A percentile compares a stretch with the other conserved stretches of the same genome.
phyloP scores from a whole-genome alignment of 1,284 basidiomycete genomes.

The Boletellus sp. region DNA sequence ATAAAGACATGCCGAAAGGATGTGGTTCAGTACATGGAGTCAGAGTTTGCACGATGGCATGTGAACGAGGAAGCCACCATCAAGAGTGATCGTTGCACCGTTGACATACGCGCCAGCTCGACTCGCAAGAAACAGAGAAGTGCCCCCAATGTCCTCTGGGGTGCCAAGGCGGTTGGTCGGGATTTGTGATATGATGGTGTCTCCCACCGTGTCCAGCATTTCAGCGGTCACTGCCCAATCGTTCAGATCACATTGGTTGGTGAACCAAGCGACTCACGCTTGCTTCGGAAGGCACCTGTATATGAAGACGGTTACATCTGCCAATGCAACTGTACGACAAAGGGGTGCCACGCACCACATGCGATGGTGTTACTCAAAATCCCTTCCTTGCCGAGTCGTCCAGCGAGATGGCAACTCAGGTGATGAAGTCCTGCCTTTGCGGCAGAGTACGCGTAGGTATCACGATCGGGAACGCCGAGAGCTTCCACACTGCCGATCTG shows the following conservation, averaged over 20 bases:
- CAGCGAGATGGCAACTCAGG: slow-evolving; percentile 59
- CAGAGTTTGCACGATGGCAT: slow-evolving; percentile 29
- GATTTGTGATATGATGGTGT: slow-evolving; percentile 43
- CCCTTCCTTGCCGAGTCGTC: slow-evolving; percentile 55
- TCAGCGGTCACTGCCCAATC: slow-evolving; percentile 54
- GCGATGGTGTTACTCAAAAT: slow-evolving; percentile 71
- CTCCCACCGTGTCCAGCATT: slow-evolving; percentile 48
- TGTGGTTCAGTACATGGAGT: slow-evolving; percentile 1
- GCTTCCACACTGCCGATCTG: slow-evolving; percentile 69
- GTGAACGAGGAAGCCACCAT: slow-evolving; percentile 49
- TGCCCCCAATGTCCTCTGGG: slow-evolving; percentile 61
- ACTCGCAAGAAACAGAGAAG: slow-evolving; percentile 59
- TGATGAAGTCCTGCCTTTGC: slow-evolving; percentile 65
- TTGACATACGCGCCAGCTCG: slow-evolving; percentile 62
- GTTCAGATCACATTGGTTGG: neutral
- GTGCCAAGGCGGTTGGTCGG: slow-evolving; percentile 58
- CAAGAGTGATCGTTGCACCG: slow-evolving; percentile 58
- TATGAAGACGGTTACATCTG: neutral
- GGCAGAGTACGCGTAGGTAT: slow-evolving; percentile 69
- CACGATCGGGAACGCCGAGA: slow-evolving; percentile 47
- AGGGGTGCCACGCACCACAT: slow-evolving; percentile 43
- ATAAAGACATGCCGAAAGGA: neutral
- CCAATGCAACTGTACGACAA: neutral
- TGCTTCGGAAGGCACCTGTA: slow-evolving; percentile 48
- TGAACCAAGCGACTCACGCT: slow-evolving; percentile 36